Conservation (phyloP, 495 filamentous ascomycete species). For the Antarctomyces pellizariae region DNA sequence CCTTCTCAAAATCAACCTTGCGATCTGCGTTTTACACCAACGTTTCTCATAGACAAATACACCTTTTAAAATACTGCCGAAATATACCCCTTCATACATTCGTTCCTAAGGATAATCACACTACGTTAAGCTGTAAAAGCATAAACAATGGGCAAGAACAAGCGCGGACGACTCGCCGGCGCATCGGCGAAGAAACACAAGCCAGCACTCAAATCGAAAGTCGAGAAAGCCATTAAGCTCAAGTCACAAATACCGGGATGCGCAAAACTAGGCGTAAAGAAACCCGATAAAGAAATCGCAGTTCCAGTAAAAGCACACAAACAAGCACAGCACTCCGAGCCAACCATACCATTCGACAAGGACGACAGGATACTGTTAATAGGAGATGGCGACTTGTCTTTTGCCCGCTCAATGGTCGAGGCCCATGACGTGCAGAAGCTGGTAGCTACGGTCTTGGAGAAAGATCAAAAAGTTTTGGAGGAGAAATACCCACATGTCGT, state of each 20-base stretch:
- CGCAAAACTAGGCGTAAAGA: too few relatives aligned
- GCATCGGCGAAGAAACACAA: constrained; percentile 1
- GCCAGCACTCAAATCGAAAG: constrained; percentile 1
- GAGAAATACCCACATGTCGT: constrained; percentile 60
- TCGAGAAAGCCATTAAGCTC: constrained; percentile 1
- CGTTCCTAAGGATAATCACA: too few relatives aligned
- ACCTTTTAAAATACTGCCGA: too few relatives aligned
- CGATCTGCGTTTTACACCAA: too few relatives aligned
- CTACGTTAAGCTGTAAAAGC: too few relatives aligned
- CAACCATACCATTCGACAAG: constrained; percentile 51
- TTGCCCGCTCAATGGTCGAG: constrained; percentile 47
- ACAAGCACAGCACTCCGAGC: constrained; percentile 18
- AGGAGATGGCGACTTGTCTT: constrained; percentile 90
- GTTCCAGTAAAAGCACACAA: constrained; percentile 8
- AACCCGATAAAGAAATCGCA: constrained; percentile 5
- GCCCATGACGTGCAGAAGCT: constrained; percentile 47
- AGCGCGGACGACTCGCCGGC: constrained; percentile 2
- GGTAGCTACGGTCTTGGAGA: constrained; percentile 28
- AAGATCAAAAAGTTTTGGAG: constrained; percentile 20
- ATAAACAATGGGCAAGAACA: constrained; percentile 6
- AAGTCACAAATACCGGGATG: too few relatives aligned
- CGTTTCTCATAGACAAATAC: too few relatives aligned
- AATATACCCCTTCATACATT: too few relatives aligned
- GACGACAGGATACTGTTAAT: constrained; percentile 56
- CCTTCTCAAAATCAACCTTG: too few relatives aligned